These are phyloP conservation scores for Eutrema salsugineum DNA, from an alignment of 441 rosid genomes.

Conservation along the genomic window DNA sequence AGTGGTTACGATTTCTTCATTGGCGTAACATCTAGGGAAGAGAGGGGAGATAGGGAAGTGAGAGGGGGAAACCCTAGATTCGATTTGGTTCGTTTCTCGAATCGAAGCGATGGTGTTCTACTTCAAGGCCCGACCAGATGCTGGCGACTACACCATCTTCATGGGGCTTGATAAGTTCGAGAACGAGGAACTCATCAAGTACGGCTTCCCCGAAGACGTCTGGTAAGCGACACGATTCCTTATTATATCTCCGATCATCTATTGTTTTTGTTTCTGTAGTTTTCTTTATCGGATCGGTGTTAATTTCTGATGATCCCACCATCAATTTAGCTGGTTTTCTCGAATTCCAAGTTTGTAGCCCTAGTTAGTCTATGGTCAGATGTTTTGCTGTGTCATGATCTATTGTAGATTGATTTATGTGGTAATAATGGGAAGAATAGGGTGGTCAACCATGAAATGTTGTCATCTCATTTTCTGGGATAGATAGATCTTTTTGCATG, in stretches of 20 bases:
- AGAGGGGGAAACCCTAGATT: constrained; percentile 35
- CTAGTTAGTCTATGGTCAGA: background rate
- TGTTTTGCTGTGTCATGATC: background rate
- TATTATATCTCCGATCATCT: background rate
- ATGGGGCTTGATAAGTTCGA: constrained; percentile 99
- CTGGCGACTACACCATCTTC: constrained; percentile 95
- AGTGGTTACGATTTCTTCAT: constrained; percentile 28
- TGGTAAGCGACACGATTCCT: constrained; percentile 43
- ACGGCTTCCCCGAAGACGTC: constrained; percentile 94
- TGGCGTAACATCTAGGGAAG: constrained; percentile 5
- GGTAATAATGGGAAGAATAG: background rate
- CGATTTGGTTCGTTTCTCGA: constrained; percentile 14
- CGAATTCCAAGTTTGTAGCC: background rate
- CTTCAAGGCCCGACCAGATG: constrained; percentile 96
- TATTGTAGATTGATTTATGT: constrained; percentile 6
- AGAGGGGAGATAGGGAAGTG: constrained; percentile 12
- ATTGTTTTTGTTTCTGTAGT: background rate
- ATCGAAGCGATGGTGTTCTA: constrained; percentile 74
- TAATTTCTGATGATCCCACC: background rate
- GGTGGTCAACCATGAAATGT: background rate
- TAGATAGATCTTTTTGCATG: background rate
- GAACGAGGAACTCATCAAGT: constrained; percentile 99
- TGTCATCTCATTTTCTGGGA: background rate
- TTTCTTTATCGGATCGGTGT: background rate
- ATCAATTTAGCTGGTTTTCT: background rate